phyloP scores from a whole-genome alignment of 805 yeast genomes.

The Saccharomyces eubayanus region DNA sequence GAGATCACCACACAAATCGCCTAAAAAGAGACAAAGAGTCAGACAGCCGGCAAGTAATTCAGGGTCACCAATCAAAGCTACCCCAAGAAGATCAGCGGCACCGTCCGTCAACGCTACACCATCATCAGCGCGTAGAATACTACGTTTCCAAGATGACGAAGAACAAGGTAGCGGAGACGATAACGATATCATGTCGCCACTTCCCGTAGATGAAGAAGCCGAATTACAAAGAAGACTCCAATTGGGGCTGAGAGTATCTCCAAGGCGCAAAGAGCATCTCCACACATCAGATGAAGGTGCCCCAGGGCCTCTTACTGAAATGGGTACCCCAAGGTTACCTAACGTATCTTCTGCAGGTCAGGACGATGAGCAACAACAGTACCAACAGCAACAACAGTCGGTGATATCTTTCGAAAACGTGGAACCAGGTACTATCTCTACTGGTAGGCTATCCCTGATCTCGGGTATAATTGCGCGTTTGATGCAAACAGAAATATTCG shows the following conservation, averaged over 20 bases:
- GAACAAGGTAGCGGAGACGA: slow-evolving; percentile 15
- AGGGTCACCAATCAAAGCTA: slow-evolving; percentile 16
- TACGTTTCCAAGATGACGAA: slow-evolving; percentile 19
- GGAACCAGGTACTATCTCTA: slow-evolving; percentile 37
- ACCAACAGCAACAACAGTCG: slow-evolving; percentile 11
- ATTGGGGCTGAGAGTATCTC: slow-evolving; percentile 25
- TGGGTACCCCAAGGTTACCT: slow-evolving; percentile 15
- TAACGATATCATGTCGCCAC: slow-evolving; percentile 19
- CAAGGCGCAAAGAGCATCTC: slow-evolving; percentile 19
- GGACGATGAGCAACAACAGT: slow-evolving; percentile 12
- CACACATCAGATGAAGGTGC: not conserved
- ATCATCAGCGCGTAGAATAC: slow-evolving; percentile 38
- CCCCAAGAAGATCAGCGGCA: slow-evolving; percentile 8
- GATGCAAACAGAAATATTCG: slow-evolving; percentile 37
- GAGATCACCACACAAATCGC: slow-evolving; percentile 28
- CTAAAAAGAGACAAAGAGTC: slow-evolving; percentile 26
- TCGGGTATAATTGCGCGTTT: slow-evolving; percentile 41
- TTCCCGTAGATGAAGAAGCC: slow-evolving; percentile 27
- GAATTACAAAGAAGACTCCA: slow-evolving; percentile 24
- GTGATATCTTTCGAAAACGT: slow-evolving; percentile 11
- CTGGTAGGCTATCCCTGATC: slow-evolving; percentile 41
- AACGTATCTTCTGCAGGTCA: slow-evolving; percentile 14
- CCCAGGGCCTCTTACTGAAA: slow-evolving; percentile 21
- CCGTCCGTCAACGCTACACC: slow-evolving; percentile 5
- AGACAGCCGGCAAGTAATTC: slow-evolving; percentile 6